A percentile compares a stretch with the other conserved stretches of the same genome.
These are phyloP conservation scores for Diddensiella santjacobensis DNA, from an alignment of 805 yeast species.

Conservation along the genomic window DNA sequence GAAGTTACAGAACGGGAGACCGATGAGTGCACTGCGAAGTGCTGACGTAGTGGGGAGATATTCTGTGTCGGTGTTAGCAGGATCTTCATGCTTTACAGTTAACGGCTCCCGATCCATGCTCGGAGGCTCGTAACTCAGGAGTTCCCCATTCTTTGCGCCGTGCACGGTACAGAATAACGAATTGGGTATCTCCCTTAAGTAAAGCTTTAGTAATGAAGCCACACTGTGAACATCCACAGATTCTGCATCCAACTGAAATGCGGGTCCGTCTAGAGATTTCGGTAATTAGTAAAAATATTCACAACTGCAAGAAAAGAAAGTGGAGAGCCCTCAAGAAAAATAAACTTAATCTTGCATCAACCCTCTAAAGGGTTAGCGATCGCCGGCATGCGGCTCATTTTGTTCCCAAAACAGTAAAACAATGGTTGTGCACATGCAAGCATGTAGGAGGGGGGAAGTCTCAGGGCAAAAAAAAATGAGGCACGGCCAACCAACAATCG, in stretches of 20 bases:
- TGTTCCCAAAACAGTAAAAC: neutral
- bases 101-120: neutral
- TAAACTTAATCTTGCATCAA: neutral
- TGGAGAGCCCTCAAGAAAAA: neutral
- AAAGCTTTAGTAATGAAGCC: conserved; percentile 30
- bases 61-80: neutral
- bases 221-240: conserved; percentile 31
- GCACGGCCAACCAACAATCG: conserved; percentile 8
- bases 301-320: neutral
- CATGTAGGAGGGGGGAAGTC: neutral
- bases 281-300: neutral
- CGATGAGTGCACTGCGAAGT: neutral
- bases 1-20: conserved; percentile 20
- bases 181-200: conserved; percentile 29
- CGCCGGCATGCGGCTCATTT: neutral
- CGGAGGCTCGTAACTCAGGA: neutral
- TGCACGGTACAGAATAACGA: conserved; percentile 4
- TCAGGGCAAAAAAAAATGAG: conserved; percentile 1
- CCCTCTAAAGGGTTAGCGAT: neutral
- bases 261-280: conserved; percentile 18
- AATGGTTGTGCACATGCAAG: neutral
- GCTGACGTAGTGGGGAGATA: neutral
- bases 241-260: conserved; percentile 20
- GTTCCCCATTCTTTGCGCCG: neutral
- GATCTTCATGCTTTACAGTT: neutral